A percentile compares a stretch with the other conserved stretches of the same genome.
These are phyloP conservation scores for Phyllachora maydis DNA, from an alignment of 2,329 filamentous ascomycete species.

Conservation along the genomic window DNA sequence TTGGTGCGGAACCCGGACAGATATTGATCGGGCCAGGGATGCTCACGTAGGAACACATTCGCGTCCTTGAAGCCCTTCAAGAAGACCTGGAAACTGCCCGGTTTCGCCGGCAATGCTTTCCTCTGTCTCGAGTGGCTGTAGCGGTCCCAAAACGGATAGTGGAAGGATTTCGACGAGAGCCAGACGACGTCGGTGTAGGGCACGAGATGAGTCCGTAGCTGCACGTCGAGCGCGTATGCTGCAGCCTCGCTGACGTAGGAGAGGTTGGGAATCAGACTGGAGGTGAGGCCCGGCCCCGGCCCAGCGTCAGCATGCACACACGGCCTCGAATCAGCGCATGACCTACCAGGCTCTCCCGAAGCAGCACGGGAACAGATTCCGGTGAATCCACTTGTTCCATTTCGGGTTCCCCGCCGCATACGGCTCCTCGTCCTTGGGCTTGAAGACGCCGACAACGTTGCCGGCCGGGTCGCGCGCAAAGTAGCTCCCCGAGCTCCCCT, in stretches of 20 bases:
- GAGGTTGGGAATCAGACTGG: conserved; percentile 76
- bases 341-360: conserved; percentile 74
- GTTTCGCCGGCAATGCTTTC: conserved; percentile 71
- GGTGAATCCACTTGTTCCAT: conserved; percentile 99
- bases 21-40: conserved; percentile 92
- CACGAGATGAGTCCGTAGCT: conserved; percentile 77
- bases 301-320: conserved; percentile 2
- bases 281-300: neutral
- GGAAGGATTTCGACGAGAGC: conserved; percentile 89
- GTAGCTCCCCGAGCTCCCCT: conserved; percentile 94
- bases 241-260: conserved; percentile 97
- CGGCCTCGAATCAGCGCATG: neutral
- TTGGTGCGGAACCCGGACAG: conserved; percentile 47
- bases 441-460: conserved; percentile 94
- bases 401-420: conserved; percentile 95
- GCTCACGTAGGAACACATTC: conserved; percentile 81
- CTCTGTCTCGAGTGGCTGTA: conserved; percentile 73
- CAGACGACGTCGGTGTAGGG: conserved; percentile 93
- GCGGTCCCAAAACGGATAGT: conserved; percentile 95
- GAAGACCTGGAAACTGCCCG: conserved; percentile 94
- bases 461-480: conserved; percentile 84
- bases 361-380: conserved; percentile 92
- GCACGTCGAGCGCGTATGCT: conserved; percentile 82
- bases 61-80: conserved; percentile 94
- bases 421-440: conserved; percentile 96